Base-by-base conservation (phyloP, 306 rosid genomes). In the Pyrus betulifolia region DNA sequence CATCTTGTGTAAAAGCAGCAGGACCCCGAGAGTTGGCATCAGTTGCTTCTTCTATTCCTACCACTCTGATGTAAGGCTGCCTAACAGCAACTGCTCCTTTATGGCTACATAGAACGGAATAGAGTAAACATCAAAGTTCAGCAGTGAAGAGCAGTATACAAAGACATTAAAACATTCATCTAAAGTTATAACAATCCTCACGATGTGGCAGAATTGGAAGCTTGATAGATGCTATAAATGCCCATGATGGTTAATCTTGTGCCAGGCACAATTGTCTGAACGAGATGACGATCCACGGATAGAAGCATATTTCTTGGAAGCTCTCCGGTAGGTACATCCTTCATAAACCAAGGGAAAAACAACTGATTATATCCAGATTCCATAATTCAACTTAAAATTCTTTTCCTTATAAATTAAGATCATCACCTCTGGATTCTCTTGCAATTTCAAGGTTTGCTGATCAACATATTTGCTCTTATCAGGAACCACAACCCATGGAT, bases 261-360 rank as follows among this genome's bases (percentile, higher is more conserved):
- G 83, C 99, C 97, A 18, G 99, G 99, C 21, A 95, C 97, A 60
- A 95, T 90, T 45, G 93, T 95, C 76, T 95, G 97, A 78, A 95
- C 99, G 23, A 95, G 97, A 79, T 88, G 97, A 19, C 99, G 93
- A 74, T 95, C 99, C 64, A 92, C 91, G n/a, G 99, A 95, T 19
- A 95, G 90, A 86, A 95, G 97, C 81, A 92, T 78, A 86, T 95
- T 95, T 84, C 99, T 89, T 42, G 99, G 99, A 82, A 95, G 97
- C 86, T 95, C 97, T 74, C 99, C 99, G 18, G 97, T 91, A 22
- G 99, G 99, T 70, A 92, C 97, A 78, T 95, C 97, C 99, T 95
- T 81, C 88, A 89, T 75, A 51, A 80, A 71, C 74, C 70, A 85
- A 21, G 22, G 68, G n/a, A 62, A 81, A 23, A 44, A 44, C 40